A percentile compares a stretch with the other conserved stretches of the same genome.
Evolutionary conservation across 2,329 filamentous ascomycete species (phyloP).

Genomic region (Curvularia lunata): DNA sequence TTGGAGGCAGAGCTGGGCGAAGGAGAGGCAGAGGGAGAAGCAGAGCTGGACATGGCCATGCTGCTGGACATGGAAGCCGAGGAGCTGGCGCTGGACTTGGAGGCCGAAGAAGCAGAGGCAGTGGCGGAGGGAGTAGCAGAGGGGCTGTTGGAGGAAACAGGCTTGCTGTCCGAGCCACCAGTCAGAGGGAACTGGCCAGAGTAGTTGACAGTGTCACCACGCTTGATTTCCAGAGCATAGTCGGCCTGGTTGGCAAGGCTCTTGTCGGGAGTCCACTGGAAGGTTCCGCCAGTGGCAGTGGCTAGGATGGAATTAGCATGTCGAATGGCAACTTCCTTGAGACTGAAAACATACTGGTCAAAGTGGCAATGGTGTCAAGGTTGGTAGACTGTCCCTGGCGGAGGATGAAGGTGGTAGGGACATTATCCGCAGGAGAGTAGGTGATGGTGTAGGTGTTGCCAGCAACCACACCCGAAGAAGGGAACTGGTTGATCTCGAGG

Average conservation of each 20-base stretch:
- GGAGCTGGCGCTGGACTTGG: background rate
- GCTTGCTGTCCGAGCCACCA: slow-evolving; percentile 35
- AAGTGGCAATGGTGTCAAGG: slow-evolving; percentile 57
- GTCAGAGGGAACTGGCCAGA: slow-evolving; percentile 56
- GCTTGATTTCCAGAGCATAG: slow-evolving; percentile 66
- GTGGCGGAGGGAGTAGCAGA: slow-evolving; percentile 13
- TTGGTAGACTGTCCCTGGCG: slow-evolving; percentile 59
- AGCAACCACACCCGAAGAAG: slow-evolving; percentile 56
- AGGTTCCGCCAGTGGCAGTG: slow-evolving; percentile 54
- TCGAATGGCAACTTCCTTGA: background rate
- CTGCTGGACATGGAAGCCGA: slow-evolving; percentile 1
- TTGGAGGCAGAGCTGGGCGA: slow-evolving; percentile 26
- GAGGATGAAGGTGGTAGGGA: slow-evolving; percentile 62
- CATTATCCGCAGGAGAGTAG: slow-evolving; percentile 54
- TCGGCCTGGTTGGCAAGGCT: slow-evolving; percentile 54
- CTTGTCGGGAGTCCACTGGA: slow-evolving; percentile 58
- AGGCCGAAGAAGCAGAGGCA: slow-evolving; percentile 18
- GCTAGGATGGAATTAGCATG: slow-evolving; percentile 36
- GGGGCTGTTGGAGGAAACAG: slow-evolving; percentile 27
- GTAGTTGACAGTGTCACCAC: slow-evolving; percentile 62
- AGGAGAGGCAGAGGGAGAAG: slow-evolving; percentile 27
- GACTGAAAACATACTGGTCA: slow-evolving; percentile 54
- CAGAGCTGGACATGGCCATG: slow-evolving; percentile 32
- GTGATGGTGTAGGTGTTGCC: slow-evolving; percentile 58
- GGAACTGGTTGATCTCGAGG: slow-evolving; percentile 56